A percentile compares a stretch with the other conserved stretches of the same genome.
Conservation (phyloP, 1,284 basidiomycete genomes). For the Sporisorium reilianum region DNA sequence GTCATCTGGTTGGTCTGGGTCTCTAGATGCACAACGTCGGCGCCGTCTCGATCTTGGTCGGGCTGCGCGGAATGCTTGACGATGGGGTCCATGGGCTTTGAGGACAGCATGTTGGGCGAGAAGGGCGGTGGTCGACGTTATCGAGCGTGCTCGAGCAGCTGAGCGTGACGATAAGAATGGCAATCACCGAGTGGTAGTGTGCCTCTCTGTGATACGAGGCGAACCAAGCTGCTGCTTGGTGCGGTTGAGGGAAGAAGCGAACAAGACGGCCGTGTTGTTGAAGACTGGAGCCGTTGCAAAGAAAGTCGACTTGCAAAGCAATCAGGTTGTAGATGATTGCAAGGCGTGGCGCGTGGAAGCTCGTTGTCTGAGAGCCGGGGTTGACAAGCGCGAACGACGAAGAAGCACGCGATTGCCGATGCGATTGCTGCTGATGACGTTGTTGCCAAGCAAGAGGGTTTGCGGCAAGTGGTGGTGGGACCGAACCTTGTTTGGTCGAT, state of each 20-base stretch:
- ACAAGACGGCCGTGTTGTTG: background rate
- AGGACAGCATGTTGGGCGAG: constrained; percentile 43
- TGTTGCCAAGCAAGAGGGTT: constrained; percentile 1
- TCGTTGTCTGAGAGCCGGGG: background rate
- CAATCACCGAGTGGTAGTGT: background rate
- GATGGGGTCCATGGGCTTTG: constrained; percentile 57
- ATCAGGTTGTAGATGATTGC: background rate
- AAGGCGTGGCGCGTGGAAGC: background rate
- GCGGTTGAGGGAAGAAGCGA: background rate
- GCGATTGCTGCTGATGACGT: background rate
- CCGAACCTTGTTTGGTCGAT: constrained; percentile 14
- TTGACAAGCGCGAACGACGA: background rate
- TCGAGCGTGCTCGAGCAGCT: constrained; percentile 9
- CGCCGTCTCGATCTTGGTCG: constrained; percentile 20
- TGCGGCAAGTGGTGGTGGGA: constrained; percentile 11
- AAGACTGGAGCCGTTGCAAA: background rate
- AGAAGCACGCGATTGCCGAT: background rate
- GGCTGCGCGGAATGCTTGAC: constrained; percentile 37
- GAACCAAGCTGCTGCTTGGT: background rate
- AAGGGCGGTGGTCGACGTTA: no score
- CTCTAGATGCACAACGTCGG: constrained; percentile 38
- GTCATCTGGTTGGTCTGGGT: constrained; percentile 48
- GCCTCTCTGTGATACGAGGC: background rate
- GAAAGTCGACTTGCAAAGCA: background rate
- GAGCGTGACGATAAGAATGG: background rate